Conservation (phyloP, 768 basidiomycete species). For the Pisolithus sp. region DNA sequence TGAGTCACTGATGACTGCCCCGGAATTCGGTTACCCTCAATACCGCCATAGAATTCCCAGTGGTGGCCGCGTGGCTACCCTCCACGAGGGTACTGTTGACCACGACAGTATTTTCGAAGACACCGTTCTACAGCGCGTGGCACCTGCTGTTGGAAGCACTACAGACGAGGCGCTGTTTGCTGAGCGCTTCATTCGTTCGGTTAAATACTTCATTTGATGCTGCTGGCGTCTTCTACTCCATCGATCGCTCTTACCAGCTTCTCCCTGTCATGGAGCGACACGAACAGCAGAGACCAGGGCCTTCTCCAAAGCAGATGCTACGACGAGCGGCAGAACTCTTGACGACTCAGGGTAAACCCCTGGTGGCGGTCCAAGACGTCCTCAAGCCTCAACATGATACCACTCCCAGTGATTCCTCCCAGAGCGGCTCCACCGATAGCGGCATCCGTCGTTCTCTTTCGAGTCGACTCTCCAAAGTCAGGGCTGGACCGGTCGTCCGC, state of each 20-base stretch:
- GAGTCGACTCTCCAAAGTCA: constrained; percentile 30
- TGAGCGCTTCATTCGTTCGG: too few species aligned
- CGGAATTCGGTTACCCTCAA: too few species aligned
- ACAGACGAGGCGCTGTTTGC: too few species aligned
- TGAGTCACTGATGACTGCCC: too few species aligned
- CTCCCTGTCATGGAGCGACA: background rate
- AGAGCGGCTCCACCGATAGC: constrained; percentile 1
- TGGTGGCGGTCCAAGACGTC: constrained; percentile 3
- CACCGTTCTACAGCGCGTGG: too few species aligned
- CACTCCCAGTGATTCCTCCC: background rate
- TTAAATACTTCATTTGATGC: background rate
- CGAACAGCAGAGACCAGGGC: background rate
- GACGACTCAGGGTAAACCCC: constrained; percentile 25
- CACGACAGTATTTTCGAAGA: too few species aligned
- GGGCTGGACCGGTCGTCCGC: constrained; percentile 23
- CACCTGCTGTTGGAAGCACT: too few species aligned
- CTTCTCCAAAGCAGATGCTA: constrained; percentile 20
- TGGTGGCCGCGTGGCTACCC: too few species aligned
- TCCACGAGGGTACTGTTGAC: too few species aligned
- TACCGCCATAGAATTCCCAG: too few species aligned
- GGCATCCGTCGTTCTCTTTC: constrained; percentile 29
- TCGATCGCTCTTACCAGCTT: background rate
- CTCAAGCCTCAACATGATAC: background rate
- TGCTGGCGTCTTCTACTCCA: background rate
- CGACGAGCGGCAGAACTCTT: constrained; percentile 34